Evolutionary conservation across 1,139 yeast species (phyloP), one percentile per base, ranked within the genome.

Genomic region (Geotrichum siamense): DNA sequence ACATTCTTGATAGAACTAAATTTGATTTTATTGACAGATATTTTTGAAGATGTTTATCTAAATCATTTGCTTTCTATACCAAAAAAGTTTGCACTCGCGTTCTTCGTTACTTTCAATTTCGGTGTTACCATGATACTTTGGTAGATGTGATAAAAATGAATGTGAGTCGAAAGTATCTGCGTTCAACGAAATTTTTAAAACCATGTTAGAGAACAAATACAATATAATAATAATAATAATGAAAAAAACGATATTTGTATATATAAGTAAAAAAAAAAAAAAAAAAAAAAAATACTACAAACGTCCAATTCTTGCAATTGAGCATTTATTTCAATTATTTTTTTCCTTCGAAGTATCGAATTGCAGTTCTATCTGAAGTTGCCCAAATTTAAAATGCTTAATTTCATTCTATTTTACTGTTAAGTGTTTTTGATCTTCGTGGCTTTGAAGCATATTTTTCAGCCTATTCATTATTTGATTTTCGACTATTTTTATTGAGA

Each of bases 11-110:
- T 43, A 86, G 62, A 2, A 76, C 78, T 26, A 86, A 66, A 48
- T 85, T 93, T 40, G 74, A 68, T 55, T 80, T 76, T 37, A 87
- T 67, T 19, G 70, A 68, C 0, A 93, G 87, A 53, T 81, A 68
- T 26, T 71, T 64, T 32, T 68, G 70, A 13, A 86, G 63, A 13
- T 85, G 55, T 1, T 63, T 57, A 0, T 80, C 80, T 34, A 86
- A 64, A 34, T 74, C 79, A 56, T 85, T 83, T 2, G 89, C 78
- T 47, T 73, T 74, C 19, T 72, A 63, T 2, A 82, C 70, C 9
- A 81, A 64, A 40, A 65, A 67, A 23, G 6, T 6, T 23, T 23
- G 26, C 26, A 23, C 26, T 6, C 10, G 10, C 26, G 9, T 10
- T 23, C 10, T 23, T 23, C 26, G 10, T 8, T 23, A 23, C 10